These are phyloP conservation scores for Xylariaceae sp. DNA, from an alignment of 2,329 filamentous ascomycete species.

Conservation along the genomic window DNA sequence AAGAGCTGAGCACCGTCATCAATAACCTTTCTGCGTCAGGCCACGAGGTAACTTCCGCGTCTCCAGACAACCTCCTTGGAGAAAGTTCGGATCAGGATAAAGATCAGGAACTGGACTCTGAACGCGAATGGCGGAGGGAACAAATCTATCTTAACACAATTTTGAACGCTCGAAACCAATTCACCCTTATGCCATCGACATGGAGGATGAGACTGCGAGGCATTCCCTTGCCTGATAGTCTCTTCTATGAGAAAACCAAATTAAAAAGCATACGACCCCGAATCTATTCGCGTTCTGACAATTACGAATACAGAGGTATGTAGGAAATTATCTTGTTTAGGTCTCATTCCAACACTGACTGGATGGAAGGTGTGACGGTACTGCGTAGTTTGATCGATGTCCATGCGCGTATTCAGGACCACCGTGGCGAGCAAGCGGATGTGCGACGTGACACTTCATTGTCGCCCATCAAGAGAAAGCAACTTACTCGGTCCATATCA, in stretches of 20 bases:
- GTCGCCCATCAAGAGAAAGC: conserved; percentile 1
- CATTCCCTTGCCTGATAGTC: conserved; percentile 27
- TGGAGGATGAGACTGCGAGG: conserved; percentile 31
- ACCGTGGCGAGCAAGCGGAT: conserved; percentile 17
- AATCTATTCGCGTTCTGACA: conserved; percentile 28
- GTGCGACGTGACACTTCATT: conserved; percentile 5
- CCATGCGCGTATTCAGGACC: conserved; percentile 24
- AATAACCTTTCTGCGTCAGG: neutral
- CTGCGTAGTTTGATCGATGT: conserved; percentile 27
- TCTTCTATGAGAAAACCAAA: conserved; percentile 29
- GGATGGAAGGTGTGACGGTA: conserved; percentile 19
- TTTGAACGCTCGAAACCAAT: conserved; percentile 27
- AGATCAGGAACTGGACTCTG: conserved; percentile 13
- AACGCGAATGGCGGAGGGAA: conserved; percentile 25
- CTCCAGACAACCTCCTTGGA: neutral
- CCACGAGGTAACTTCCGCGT: neutral
- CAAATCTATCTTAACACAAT: conserved; percentile 28
- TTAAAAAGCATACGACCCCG: conserved; percentile 23
- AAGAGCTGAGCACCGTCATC: neutral
- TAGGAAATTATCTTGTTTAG: no score
- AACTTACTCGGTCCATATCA: conserved; percentile 5
- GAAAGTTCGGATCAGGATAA: neutral
- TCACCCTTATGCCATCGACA: conserved; percentile 29
- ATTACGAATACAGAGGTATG: conserved; percentile 29
- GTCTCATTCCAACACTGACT: conserved; percentile 9